phyloP scores from a whole-genome alignment of 495 filamentous ascomycete species.

The Hypomontagnella submonticulosa region DNA sequence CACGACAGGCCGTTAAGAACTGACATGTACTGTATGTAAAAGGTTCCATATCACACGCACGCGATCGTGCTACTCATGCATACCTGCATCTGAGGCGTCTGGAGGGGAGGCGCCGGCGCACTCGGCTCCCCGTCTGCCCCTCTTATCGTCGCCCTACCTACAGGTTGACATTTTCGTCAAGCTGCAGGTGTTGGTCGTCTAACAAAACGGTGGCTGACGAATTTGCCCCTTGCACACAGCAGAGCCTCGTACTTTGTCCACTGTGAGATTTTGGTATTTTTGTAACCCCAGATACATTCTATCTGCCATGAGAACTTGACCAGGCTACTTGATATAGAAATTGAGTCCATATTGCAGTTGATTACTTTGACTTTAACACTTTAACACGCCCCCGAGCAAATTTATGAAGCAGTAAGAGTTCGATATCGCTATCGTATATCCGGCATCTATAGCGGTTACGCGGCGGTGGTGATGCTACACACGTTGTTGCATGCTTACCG shows the following conservation, averaged over 20 bases:
- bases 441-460: slow-evolving; percentile 24
- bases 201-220: slow-evolving; percentile 7
- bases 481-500: slow-evolving; percentile 23
- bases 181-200: slow-evolving; percentile 20
- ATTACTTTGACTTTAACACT: too few relatives aligned
- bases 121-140: slow-evolving; percentile 7
- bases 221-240: slow-evolving; percentile 20
- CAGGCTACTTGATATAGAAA: too few relatives aligned
- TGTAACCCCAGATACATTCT: neutral
- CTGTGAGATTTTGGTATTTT: slow-evolving; percentile 1
- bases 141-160: neutral
- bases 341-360: too few relatives aligned
- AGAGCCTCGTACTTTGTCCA: slow-evolving; percentile 23
- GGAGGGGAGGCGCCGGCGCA: slow-evolving; percentile 15
- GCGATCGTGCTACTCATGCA: slow-evolving; percentile 31
- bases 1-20: slow-evolving; percentile 14
- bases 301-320: too few relatives aligned
- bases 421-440: slow-evolving; percentile 13
- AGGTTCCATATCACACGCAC: slow-evolving; percentile 5
- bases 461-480: slow-evolving; percentile 18
- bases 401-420: too few relatives aligned
- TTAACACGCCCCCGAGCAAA: too few relatives aligned
- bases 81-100: slow-evolving; percentile 19
- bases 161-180: slow-evolving; percentile 1
- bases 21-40: neutral